Evolutionary conservation across 495 filamentous ascomycete genomes (phyloP), one percentile per base, ranked within the genome.

Genomic region (Usnea hakonensis): DNA sequence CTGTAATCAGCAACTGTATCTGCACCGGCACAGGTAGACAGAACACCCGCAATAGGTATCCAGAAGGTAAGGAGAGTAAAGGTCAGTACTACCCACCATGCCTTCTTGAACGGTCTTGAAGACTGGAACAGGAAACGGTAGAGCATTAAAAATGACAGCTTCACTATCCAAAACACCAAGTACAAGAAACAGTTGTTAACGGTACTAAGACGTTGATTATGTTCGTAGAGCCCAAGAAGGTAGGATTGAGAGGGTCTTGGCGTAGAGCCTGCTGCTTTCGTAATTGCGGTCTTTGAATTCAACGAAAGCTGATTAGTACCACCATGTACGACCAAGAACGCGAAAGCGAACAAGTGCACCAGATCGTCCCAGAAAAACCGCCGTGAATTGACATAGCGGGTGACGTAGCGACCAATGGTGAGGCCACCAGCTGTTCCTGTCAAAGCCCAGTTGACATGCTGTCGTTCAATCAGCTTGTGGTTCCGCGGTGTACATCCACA

Each of bases 141-240:
- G 32, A 62, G 37, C 36, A 55, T n/a, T 36, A 62, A 33, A 50
- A 56, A 62, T 19, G 60, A 62, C 28, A 36, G 23, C 60, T 62
- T 62, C 16, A 55, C 53, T 26, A 55, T 6, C 48, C 53, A 62
- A 43, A 62, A 55, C 33, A 57, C 55, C 60, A 62, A 48, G 35
- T 56, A 41, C 48, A 62, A 50, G 43, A 62, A 50, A 60, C 57
- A 60, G 19, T 60, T 50, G 43, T 46, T 50, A 32, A 60, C 55
- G 23, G 35, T 50, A 23, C 41, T 60, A 4, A 60, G 40, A 21
- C 40, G n/a, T 35, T 37, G 21, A 50, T 50, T 50, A 35, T 46
- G 41, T 60, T 37, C 57, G 44, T 60, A 60, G 43, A 60, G 55
- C 37, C 37, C 55, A 17, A 57, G 55, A 3, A 57, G 30, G 37